Conservation (phyloP, 2,329 filamentous ascomycete genomes). For the Claviceps quebecensis region DNA sequence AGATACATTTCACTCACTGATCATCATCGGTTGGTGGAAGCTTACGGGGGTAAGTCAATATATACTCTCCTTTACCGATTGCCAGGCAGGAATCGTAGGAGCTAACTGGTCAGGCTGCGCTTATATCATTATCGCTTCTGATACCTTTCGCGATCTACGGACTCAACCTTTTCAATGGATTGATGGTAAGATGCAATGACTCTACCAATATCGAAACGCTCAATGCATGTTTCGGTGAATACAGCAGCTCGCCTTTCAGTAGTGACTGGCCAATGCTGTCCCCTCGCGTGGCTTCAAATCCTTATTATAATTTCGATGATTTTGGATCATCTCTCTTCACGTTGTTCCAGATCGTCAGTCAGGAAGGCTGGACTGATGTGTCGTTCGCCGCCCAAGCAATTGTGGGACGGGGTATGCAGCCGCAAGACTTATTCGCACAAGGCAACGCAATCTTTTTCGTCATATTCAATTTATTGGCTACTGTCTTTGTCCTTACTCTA, state of each 20-base stretch:
- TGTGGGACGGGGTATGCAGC: constrained; percentile 62
- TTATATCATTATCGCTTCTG: constrained; percentile 85
- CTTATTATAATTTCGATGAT: constrained; percentile 84
- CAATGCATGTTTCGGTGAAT: constrained; percentile 74
- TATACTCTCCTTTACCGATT: not conserved
- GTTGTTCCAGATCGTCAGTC: constrained; percentile 95
- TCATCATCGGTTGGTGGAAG: constrained; percentile 89
- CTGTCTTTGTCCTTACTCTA: constrained; percentile 89
- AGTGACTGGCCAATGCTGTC: constrained; percentile 65
- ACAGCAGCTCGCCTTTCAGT: constrained; percentile 57
- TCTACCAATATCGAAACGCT: constrained; percentile 44
- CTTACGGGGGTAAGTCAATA: constrained; percentile 55
- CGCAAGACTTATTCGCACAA: constrained; percentile 51
- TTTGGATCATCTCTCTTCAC: constrained; percentile 91
- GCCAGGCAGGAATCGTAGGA: not conserved
- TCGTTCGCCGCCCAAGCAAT: constrained; percentile 74
- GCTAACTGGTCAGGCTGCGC: constrained; percentile 45
- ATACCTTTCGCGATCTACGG: constrained; percentile 97
- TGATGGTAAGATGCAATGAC: constrained; percentile 64
- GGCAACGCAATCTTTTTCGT: constrained; percentile 92
- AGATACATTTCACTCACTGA: constrained; percentile 92
- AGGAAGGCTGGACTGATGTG: constrained; percentile 96
- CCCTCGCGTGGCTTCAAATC: constrained; percentile 67
- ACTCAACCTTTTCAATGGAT: constrained; percentile 78
- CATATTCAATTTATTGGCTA: constrained; percentile 87